Conservation (phyloP, 352 stramenopile genomes). For the Globisporangium nagaii region DNA sequence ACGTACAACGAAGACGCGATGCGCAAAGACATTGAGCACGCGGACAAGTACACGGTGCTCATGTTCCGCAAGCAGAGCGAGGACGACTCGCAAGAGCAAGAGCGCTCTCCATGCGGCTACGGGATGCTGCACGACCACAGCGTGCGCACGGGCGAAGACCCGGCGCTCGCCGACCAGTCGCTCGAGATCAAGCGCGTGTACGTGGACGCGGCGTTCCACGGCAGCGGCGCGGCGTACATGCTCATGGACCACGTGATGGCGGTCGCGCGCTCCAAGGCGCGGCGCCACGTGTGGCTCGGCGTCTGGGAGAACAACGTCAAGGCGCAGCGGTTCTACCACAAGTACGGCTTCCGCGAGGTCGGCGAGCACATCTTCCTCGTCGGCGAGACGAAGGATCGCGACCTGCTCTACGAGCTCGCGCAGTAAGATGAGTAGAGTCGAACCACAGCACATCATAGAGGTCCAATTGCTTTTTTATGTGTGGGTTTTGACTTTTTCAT, state of each 20-base stretch:
- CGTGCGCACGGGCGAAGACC: constrained; percentile 17
- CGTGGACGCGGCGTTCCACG: constrained; percentile 23
- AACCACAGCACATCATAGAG: too few relatives aligned
- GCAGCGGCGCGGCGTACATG: constrained; percentile 16
- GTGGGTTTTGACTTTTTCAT: too few relatives aligned
- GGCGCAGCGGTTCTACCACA: constrained; percentile 29
- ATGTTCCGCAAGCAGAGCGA: constrained; percentile 9
- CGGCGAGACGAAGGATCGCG: constrained; percentile 11
- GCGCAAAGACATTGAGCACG: constrained; percentile 15
- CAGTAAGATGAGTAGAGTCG: background rate
- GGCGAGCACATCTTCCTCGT: constrained; percentile 23
- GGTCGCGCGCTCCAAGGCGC: constrained; percentile 12
- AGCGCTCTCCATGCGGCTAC: constrained; percentile 14
- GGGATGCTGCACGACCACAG: constrained; percentile 18
- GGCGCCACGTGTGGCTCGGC: constrained; percentile 21
- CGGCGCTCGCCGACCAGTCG: constrained; percentile 12
- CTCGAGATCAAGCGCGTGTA: constrained; percentile 29
- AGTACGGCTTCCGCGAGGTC: constrained; percentile 25
- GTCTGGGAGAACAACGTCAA: constrained; percentile 28
- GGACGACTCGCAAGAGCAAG: background rate
- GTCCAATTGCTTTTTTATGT: too few relatives aligned
- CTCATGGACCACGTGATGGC: constrained; percentile 26
- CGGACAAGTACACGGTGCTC: constrained; percentile 22
- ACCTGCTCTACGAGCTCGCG: constrained; percentile 16
- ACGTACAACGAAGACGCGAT: constrained; percentile 16